phyloP scores from a whole-genome alignment of 345 rosid species.

The Pugionium cornutum region DNA sequence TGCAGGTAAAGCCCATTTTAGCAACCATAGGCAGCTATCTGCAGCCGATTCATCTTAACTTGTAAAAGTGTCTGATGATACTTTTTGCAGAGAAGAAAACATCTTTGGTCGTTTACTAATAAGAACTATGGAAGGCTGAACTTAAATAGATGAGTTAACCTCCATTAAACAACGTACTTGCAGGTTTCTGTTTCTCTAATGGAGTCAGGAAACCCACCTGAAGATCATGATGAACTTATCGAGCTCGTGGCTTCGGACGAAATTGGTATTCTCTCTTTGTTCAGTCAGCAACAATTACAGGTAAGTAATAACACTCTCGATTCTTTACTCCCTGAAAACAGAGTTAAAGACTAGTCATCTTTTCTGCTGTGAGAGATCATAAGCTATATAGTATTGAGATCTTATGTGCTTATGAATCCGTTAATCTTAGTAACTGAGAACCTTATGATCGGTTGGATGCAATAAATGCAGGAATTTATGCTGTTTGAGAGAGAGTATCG shows the following conservation, averaged over 20 bases:
- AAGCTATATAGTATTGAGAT: not conserved
- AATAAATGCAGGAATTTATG: slow-evolving; percentile 69
- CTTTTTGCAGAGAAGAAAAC: slow-evolving; percentile 14
- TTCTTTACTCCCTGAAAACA: slow-evolving; percentile 1
- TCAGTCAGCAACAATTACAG: slow-evolving; percentile 91
- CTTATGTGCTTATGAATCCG: not conserved
- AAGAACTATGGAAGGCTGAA: slow-evolving; percentile 12
- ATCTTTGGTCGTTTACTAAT: slow-evolving; percentile 9
- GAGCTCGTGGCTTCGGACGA: slow-evolving; percentile 77
- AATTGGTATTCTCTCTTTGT: slow-evolving; percentile 69
- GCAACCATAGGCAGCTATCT: not conserved
- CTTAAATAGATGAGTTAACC: not conserved
- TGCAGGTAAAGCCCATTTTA: slow-evolving; percentile 60
- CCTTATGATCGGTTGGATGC: slow-evolving; percentile 29
- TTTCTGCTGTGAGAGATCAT: not conserved
- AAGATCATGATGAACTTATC: slow-evolving; percentile 72
- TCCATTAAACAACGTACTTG: slow-evolving; percentile 15
- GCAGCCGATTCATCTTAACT: not conserved
- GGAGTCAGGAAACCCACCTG: slow-evolving; percentile 68
- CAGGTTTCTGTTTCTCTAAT: slow-evolving; percentile 81
- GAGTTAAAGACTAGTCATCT: not conserved
- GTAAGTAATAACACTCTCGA: slow-evolving; percentile 39
- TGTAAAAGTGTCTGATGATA: not conserved
- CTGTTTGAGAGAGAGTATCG: slow-evolving; percentile 82
- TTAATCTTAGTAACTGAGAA: not conserved